Conservation (phyloP, 2,329 filamentous ascomycete species). For the Stylonectria norvegica region DNA sequence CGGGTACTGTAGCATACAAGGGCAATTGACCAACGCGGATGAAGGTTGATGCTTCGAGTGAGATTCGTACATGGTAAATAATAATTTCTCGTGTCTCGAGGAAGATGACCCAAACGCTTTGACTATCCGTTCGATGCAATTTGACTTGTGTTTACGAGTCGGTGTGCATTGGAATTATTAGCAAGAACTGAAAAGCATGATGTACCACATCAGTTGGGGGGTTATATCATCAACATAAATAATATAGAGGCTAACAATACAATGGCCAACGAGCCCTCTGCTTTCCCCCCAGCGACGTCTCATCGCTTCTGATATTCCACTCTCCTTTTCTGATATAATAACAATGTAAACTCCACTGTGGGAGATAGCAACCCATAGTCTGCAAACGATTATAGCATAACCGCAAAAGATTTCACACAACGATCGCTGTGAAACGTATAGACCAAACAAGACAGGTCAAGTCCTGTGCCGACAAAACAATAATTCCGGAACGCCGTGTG, state of each 20-base stretch:
- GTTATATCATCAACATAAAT: slow-evolving; percentile 28
- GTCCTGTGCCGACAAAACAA: slow-evolving; percentile 9
- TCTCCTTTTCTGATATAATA: not conserved
- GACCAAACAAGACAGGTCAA: slow-evolving; percentile 3
- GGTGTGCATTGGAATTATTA: too few relatives aligned
- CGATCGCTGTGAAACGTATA: slow-evolving; percentile 24
- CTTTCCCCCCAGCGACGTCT: slow-evolving; percentile 1
- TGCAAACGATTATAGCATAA: slow-evolving; percentile 3
- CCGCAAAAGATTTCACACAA: slow-evolving; percentile 5
- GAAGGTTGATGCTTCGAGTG: not conserved
- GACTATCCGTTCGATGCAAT: not conserved
- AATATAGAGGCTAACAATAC: slow-evolving; percentile 28
- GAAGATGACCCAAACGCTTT: not conserved
- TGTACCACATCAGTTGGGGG: slow-evolving; percentile 1
- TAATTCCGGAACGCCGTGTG: slow-evolving; percentile 24
- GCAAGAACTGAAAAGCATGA: too few relatives aligned
- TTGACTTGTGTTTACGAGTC: not conserved
- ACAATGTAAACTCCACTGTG: not conserved
- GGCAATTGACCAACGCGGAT: too few relatives aligned
- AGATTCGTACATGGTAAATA: not conserved
- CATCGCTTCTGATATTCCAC: not conserved
- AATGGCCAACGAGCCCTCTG: slow-evolving; percentile 6
- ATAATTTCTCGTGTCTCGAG: too few relatives aligned
- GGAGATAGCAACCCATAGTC: slow-evolving; percentile 14
- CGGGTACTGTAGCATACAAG: too few relatives aligned